A percentile compares a stretch with the other conserved stretches of the same genome.
Conservation (phyloP, 1,284 basidiomycete genomes). For the Moesziomyces sp. region DNA sequence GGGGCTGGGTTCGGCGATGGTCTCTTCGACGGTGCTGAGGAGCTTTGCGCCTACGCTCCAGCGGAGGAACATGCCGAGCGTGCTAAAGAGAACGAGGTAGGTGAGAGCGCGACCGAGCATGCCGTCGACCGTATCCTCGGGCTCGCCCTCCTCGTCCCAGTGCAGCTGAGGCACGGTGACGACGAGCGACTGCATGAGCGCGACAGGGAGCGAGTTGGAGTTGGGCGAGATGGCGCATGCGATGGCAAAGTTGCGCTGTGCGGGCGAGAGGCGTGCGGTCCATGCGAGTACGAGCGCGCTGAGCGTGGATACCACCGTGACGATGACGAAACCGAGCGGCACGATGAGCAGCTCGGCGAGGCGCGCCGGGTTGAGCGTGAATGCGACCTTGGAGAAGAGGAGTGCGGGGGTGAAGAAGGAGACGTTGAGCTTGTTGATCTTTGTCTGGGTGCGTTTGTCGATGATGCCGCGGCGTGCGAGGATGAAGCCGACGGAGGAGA, state of each 20-base stretch:
- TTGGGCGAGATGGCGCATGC: conserved; percentile 71
- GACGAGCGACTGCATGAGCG: conserved; percentile 88
- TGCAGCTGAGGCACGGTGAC: conserved; percentile 83
- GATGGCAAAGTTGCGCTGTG: conserved; percentile 69
- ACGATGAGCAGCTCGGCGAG: conserved; percentile 90
- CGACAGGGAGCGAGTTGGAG: conserved; percentile 91
- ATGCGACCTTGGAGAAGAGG: conserved; percentile 91
- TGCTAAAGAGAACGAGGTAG: conserved; percentile 90
- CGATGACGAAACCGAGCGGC: conserved; percentile 79
- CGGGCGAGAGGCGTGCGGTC: conserved; percentile 62
- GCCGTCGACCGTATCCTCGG: conserved; percentile 80
- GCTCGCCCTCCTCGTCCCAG: conserved; percentile 74
- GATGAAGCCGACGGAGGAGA: conserved; percentile 86
- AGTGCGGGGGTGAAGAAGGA: conserved; percentile 91
- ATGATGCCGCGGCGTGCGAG: conserved; percentile 83
- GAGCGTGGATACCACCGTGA: conserved; percentile 66
- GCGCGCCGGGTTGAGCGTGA: conserved; percentile 75
- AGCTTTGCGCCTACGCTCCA: conserved; percentile 70
- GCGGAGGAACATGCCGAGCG: conserved; percentile 80
- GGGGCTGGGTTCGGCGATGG: conserved; percentile 27
- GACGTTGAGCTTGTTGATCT: conserved; percentile 74
- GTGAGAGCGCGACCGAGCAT: conserved; percentile 93
- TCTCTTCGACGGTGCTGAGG: conserved; percentile 67
- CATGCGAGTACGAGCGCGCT: conserved; percentile 64
- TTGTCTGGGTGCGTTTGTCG: conserved; percentile 87